Base-by-base conservation (phyloP, 2,329 filamentous ascomycete species). In the Whalleya microplaca region DNA sequence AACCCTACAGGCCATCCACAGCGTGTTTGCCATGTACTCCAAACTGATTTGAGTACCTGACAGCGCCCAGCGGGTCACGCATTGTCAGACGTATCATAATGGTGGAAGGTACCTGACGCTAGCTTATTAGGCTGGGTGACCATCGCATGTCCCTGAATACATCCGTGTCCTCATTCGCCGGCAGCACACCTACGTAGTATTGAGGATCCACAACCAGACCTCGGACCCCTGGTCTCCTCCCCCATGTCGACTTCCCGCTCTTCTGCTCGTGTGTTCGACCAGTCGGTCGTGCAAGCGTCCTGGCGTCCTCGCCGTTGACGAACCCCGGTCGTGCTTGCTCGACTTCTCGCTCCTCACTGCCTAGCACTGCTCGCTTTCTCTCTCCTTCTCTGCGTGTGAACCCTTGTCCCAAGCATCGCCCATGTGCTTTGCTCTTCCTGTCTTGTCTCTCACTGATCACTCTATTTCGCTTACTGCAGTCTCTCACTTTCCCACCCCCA, bases 71-170 rank as follows among this genome's bases (percentile, higher is more conserved):
- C 21, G n/a, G 29, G 32, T 48, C 51, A 29, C 41, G 48, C 48
- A 21, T n/a, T 48, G 41, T 47, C 21, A 46, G 51, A 49, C 56
- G 58, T 63, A 63, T 53, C 51, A 41, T 52, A 23, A 51, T 53
- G 48, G 45, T 50, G 51, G 16, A 20, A 56, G 56, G 61, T 63
- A 63, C 61, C 56, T 63, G 55, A 55, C 58, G 55, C 56, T 57
- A 57, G 59, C 53, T 54, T 40, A 27, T 48, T 48, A 53, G 12
- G 46, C 46, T 37, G 47, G 32, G 49, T 50, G 50, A 52, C 45
- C 48, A 54, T 48, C 45, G 47, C 19, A 41, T 41, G 32, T 47
- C 55, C 60, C 60, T 61, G 60, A 61, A 21, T 40, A 58, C 58
- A 61, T 16, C 55, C 21, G 51, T 48, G 1, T 21, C 56, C 52